Evolutionary conservation across 768 basidiomycete species (phyloP), one percentile per base, ranked within the genome.

Genomic region (Mycena filopes): DNA sequence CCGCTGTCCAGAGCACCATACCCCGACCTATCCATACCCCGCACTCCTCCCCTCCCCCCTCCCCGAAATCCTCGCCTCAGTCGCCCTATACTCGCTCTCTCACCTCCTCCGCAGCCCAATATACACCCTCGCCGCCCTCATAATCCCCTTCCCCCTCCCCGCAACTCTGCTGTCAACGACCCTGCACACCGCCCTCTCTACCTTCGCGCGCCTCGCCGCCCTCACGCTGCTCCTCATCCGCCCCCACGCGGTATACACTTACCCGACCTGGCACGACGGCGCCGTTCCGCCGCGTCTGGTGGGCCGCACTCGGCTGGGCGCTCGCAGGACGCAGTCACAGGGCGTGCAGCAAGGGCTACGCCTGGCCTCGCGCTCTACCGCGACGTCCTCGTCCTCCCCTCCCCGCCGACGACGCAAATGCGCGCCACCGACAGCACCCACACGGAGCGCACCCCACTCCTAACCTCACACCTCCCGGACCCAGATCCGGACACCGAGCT

Each of bases 231-330:
- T 89, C 18, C 80, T 82, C 40, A 80, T 88, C 50, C 83, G 83
- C 36, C 80, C 82, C 53, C 77, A 82, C 65, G 81, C 77, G 70
- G 70, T 72, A 29, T 72, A 72, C 63, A 73, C 81, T 51, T 78
- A 75, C 33, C 83, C 89, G 43, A 87, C 85, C 10, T 89, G 86
- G 81, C 78, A 75, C 59, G 82, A 88, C 66, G 71, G 79, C 1
- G 84, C 86, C 4, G n/a, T 95, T 95, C 78, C 74, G 77, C 23
- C 82, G 86, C 31, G 86, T 91, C 4, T 94, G 93, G 92, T 92
- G 89, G 89, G 77, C 92, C 40, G 89, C 90, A 2, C 79, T 94
- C 2, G 90, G 91, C 0, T 93, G 89, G 89, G 89, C 91, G 15
- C 76, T 84, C 9, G 89, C 87, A n/a, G 5, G 93, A 93, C 68